Conservation (phyloP, 225 moss, liverwort and hornwort genomes). For the Ulota crispa region DNA sequence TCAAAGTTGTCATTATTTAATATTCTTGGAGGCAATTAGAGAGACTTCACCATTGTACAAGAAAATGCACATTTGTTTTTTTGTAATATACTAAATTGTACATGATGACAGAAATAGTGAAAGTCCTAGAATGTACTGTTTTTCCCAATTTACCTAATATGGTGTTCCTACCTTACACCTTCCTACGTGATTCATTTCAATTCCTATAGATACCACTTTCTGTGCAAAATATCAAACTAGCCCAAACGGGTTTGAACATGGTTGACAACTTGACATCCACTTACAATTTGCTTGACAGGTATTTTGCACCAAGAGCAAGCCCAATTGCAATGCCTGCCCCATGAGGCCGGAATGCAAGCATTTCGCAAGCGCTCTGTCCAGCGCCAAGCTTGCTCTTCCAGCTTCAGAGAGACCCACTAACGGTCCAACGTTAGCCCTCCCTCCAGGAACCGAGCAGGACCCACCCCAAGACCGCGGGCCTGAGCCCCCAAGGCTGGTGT, state of each 20-base stretch:
- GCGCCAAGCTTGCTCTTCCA: conserved; percentile 59
- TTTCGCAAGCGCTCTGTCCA: conserved; percentile 68
- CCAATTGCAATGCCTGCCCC: conserved; percentile 91
- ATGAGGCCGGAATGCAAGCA: conserved; percentile 78
- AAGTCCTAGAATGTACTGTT: no score
- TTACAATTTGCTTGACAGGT: conserved; percentile 42
- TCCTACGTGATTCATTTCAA: neutral
- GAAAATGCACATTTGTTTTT: no score
- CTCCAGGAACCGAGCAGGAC: conserved; percentile 23
- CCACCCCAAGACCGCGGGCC: neutral
- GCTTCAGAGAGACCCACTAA: conserved; percentile 26
- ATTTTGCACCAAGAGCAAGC: conserved; percentile 95
- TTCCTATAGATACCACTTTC: neutral
- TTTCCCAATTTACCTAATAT: no score
- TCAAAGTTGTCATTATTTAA: no score
- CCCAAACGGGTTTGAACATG: neutral
- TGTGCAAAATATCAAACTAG: no score
- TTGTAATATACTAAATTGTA: no score
- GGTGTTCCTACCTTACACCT: no score
- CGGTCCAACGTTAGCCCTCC: conserved; percentile 50
- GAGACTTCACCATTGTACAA: no score
- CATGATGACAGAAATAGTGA: no score
- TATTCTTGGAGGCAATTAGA: no score
- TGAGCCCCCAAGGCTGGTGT: neutral
- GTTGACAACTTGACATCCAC: neutral